Evolutionary conservation across 768 basidiomycete genomes (phyloP), one percentile per base, ranked within the genome.

Genomic region (Suillus bovinus): DNA sequence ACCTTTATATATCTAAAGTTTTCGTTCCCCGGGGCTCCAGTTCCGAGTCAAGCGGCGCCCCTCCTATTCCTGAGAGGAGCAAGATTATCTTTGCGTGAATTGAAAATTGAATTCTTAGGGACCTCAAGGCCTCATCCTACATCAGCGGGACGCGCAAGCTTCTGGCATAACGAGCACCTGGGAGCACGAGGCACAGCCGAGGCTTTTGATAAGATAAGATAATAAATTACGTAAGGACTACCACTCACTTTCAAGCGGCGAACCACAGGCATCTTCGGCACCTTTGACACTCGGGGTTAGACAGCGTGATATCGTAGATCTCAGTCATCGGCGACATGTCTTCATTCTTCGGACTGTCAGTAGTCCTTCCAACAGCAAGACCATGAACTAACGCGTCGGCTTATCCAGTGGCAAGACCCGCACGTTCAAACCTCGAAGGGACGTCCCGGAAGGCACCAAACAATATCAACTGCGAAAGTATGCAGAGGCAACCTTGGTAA

Each of bases 381-480:
- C 47, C 42, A 38, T 66, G 47, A 68, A 58, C 63, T 61, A 60
- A 67, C 61, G 20, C 58, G 46, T 55, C 63, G 59, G 42, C 65
- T 63, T 61, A 61, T 66, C 22, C 66, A 94, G 93, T 52, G 93
- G 91, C 46, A 95, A 94, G 80, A 93, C 91, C 41, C 87, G 93
- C 60, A 95, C 96, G 20, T 98, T 99, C 85, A 96, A 96, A 72
- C 96, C 96, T 33, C 89, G 94, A 70, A 94, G 92, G 77, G 93
- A 94, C 73, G 89, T 95, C 27, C 91, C 94, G 5, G 94, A 96
- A 75, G 96, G 96, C 44, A 96, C 96, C 42, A 96, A 96, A 77
- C 96, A 98, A 73, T 98, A 96, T 74, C 96, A 99, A 78, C 81
- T 99, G 66, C 88, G 97, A 76, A 98, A 98, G 81, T 99, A 96